Evolutionary conservation across 2,329 filamentous ascomycete genomes (phyloP), one percentile per base, ranked within the genome.

Genomic region (Cladosporium velox): DNA sequence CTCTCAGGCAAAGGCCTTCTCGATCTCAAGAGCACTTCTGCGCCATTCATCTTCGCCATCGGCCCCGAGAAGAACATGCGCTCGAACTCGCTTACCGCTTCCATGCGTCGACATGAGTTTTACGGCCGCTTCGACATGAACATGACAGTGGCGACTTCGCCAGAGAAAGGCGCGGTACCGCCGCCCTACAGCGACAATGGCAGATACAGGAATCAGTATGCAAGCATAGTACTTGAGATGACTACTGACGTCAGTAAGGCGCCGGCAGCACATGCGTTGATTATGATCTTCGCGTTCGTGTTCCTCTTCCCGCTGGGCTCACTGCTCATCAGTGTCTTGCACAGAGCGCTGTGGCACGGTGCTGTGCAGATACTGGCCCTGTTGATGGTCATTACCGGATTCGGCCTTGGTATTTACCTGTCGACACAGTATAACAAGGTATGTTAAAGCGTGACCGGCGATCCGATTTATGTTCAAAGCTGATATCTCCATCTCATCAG

Each of bases 1-100:
- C 75, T 70, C 26, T 64, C 61, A 4, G 61, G 51, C 30, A 14
- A 28, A 4, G 28, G 35, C 10, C 26, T 18, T 26, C 66, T 80
- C 4, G 73, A 79, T 63, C 51, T 69, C 0, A 72, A 71, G 2
- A 72, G 69, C 28, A 68, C 65, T 0, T 35, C 67, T 0, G 74
- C 77, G 10, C 74, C 75, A 1, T 79, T 80, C 76, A 78, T 80
- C 35, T 80, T 78, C 66, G 79, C 79, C 10, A 77, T 81, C 11
- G 79, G 79, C 0, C 73, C 74, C 6, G 59, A 57, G 59, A 35
- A 60, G 73, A 24, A 66, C 70, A 59, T 78, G 73, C 11, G 65
- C 4, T 72, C 70, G 26, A 67, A 77, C 52, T 72, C 73, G 1
- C 70, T 63, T 0, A 67, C 71, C 15, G 78, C 78, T 0, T 69